A percentile compares a stretch with the other conserved stretches of the same genome.
These are phyloP conservation scores for Plasmodium sp. DNA, from an alignment of 169 alveolate species.

Conservation along the genomic window DNA sequence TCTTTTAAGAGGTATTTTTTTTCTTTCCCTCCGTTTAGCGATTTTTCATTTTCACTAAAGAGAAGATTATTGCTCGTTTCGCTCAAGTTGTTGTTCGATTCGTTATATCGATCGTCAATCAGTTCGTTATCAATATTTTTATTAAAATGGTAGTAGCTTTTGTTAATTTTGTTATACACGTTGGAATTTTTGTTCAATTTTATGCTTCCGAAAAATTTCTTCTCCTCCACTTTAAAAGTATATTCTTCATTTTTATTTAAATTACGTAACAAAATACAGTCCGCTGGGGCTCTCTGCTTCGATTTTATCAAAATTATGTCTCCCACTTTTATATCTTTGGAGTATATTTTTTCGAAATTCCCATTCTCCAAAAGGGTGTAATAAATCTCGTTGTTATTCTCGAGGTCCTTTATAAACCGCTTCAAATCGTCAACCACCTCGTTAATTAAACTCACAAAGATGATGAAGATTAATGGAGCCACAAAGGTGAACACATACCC, in stretches of 20 bases:
- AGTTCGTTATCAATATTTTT: conserved; percentile 53
- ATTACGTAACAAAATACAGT: conserved; percentile 91
- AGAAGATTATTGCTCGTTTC: conserved; percentile 48
- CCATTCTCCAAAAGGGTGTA: conserved; percentile 80
- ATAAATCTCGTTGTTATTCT: conserved; percentile 86
- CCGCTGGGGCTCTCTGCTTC: conserved; percentile 98
- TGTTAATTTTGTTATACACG: conserved; percentile 47
- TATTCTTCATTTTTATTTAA: conserved; percentile 85
- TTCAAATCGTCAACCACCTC: conserved; percentile 97
- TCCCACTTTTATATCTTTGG: conserved; percentile 93
- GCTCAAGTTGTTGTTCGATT: conserved; percentile 48
- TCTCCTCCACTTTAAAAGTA: conserved; percentile 36
- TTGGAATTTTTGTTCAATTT: conserved; percentile 21
- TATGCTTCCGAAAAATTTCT: conserved; percentile 12
- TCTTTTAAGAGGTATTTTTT: conserved; percentile 7
- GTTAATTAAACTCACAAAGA: conserved; percentile 92
- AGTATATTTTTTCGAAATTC: conserved; percentile 83
- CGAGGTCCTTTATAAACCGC: conserved; percentile 87
- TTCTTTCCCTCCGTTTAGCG: conserved; percentile 9
- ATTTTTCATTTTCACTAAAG: conserved; percentile 73
- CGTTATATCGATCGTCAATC: conserved; percentile 60
- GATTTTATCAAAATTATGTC: conserved; percentile 91
- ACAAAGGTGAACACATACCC: conserved; percentile 96
- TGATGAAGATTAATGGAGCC: conserved; percentile 95
- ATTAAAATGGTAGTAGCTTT: conserved; percentile 59